Evolutionary conservation across 345 rosid genomes (phyloP).

Genomic region (Populus alba): DNA sequence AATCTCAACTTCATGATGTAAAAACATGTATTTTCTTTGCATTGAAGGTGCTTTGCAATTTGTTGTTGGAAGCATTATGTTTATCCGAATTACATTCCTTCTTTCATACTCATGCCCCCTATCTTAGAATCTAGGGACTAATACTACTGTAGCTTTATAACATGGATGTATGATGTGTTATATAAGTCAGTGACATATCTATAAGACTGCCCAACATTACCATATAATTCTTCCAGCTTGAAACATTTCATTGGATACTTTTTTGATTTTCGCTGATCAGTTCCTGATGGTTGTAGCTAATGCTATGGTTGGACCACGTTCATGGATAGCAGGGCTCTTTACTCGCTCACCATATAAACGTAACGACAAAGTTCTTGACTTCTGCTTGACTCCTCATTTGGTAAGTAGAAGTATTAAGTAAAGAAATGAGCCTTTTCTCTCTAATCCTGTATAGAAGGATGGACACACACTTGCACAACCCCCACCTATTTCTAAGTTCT

Average conservation of each 20-base stretch:
- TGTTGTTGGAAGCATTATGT: background rate
- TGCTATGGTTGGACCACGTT: slow-evolving; percentile 90
- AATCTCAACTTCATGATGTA: background rate
- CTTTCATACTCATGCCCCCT: background rate
- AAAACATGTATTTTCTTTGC: background rate
- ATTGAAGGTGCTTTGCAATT: background rate
- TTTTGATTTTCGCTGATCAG: slow-evolving; percentile 20
- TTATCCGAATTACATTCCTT: background rate
- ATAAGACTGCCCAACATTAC: background rate
- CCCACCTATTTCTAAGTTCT: background rate
- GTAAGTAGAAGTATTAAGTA: slow-evolving; percentile 34
- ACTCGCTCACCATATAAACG: slow-evolving; percentile 58
- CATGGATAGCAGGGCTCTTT: slow-evolving; percentile 91
- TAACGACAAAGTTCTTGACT: slow-evolving; percentile 47
- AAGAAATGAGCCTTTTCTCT: background rate
- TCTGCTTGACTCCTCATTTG: slow-evolving; percentile 62
- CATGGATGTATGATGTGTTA: background rate
- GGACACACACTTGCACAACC: background rate
- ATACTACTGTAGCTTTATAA: background rate
- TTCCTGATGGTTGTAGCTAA: slow-evolving; percentile 53
- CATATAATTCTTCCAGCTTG: background rate
- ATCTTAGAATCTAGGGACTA: background rate
- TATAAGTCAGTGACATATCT: background rate
- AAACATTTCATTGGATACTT: slow-evolving; percentile 1
- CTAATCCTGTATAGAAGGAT: background rate